Conservation (phyloP, 83 land plant species). For the Picea mariana region DNA sequence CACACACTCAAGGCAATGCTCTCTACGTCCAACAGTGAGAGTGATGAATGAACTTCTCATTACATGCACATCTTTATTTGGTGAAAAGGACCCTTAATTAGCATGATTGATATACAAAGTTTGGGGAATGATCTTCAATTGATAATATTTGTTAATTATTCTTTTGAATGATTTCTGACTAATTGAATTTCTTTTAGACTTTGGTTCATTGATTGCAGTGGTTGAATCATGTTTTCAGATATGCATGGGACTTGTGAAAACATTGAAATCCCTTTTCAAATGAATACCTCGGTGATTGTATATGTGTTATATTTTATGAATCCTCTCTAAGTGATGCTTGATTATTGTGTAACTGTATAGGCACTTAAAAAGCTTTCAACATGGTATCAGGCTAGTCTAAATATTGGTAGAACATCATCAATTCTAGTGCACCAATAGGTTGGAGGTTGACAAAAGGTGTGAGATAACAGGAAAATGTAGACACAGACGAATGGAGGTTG, state of each 20-base stretch:
- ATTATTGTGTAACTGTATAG: neutral
- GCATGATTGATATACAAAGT: neutral
- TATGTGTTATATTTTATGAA: neutral
- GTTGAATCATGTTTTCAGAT: neutral
- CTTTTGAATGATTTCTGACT: neutral
- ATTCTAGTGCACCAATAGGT: neutral
- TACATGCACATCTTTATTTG: neutral
- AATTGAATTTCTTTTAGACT: neutral
- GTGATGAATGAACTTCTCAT: too few species aligned
- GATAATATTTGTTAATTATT: neutral
- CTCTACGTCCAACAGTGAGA: too few species aligned
- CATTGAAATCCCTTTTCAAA: neutral
- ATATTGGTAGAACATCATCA: neutral
- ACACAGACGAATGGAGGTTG: too few species aligned
- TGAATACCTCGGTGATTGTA: neutral
- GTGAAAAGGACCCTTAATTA: too few species aligned
- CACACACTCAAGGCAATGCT: too few species aligned
- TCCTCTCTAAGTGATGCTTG: neutral
- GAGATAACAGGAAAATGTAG: too few species aligned
- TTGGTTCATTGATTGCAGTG: neutral
- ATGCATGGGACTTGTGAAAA: neutral
- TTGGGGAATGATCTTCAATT: neutral
- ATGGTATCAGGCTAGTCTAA: neutral
- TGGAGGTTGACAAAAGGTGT: too few species aligned
- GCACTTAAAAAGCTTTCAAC: neutral